Evolutionary conservation across 257 asterid genomes (phyloP), one percentile per base, ranked within the genome.

Genomic region (Striga asiatica): DNA sequence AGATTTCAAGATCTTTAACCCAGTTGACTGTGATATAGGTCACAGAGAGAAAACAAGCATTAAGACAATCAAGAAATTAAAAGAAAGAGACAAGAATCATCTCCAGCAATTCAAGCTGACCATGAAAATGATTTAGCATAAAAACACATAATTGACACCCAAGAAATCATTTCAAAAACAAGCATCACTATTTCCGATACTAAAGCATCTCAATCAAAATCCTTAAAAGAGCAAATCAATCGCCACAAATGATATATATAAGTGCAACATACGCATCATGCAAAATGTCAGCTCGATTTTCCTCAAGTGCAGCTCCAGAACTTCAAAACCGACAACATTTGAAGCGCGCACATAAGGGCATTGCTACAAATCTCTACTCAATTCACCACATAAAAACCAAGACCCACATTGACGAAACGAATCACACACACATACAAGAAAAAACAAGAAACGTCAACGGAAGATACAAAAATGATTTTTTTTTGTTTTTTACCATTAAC

Each of bases 391-490:
- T 12, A 49, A 24, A 51, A 10, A 55, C 31, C 38, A 50, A 56
- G 65, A 58, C 66, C 74, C 58, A 58, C 75, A 69, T 64, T 69
- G 58, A 43, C 34, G 31, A 20, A 54, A 3, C 59, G 60, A 69
- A 56, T 69, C 66, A 62, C 17, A 48, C 38, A 23, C n/a, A n/a
- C n/a, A n/a, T n/a, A n/a, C n/a, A n/a, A n/a, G n/a, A n/a, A n/a
- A n/a, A n/a, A n/a, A n/a, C n/a, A 50, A 52, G 3, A 16, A 61
- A 41, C 61, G 51, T 19, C 3, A 14, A 47, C 35, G 20, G 21
- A 16, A 48, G 10, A 45, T 9, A 5, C 2, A 43, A 14, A 50
- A 39, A 20, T 27, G 5, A 12, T 7, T 14, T 27, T 13, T 25
- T 6, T 24, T 12, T 39, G 3, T 8, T 1, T 50, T 51, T 51